Evolutionary conservation across 495 filamentous ascomycete genomes (phyloP).

Genomic region (Massariosphaeria phaeospora): DNA sequence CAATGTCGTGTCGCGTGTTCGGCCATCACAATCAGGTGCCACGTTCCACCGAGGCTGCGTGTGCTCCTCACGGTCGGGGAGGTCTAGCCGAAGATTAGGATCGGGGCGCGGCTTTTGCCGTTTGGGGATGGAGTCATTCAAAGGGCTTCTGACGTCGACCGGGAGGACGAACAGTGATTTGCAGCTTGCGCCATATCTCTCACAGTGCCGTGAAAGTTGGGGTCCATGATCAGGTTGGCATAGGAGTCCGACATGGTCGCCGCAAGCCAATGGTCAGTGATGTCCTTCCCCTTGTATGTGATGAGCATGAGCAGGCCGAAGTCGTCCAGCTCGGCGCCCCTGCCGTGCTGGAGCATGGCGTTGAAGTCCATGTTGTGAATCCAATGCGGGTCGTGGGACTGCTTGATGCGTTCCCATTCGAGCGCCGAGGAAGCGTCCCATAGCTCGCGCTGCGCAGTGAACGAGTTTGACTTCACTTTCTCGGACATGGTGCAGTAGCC

Average conservation of each 20-base stretch:
- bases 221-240: slow-evolving; percentile 2
- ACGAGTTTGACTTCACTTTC: slow-evolving; percentile 37
- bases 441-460: slow-evolving; percentile 40
- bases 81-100: too few relatives aligned
- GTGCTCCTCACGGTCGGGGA: too few relatives aligned
- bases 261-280: slow-evolving; percentile 22
- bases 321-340: slow-evolving; percentile 19
- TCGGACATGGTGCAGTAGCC: slow-evolving; percentile 38
- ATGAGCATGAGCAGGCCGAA: slow-evolving; percentile 28
- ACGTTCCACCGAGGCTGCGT: too few relatives aligned
- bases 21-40: too few relatives aligned
- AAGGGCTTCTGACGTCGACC: too few relatives aligned
- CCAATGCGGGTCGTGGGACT: slow-evolving; percentile 14
- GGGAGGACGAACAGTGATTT: too few relatives aligned
- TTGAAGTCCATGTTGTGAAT: slow-evolving; percentile 23
- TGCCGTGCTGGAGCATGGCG: slow-evolving; percentile 7
- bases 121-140: too few relatives aligned
- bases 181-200: not conserved
- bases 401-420: slow-evolving; percentile 26
- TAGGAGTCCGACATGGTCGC: too few relatives aligned
- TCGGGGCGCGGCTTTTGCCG: too few relatives aligned
- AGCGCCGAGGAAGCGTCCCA: slow-evolving; percentile 40
- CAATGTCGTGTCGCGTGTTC: too few relatives aligned
- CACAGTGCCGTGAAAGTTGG: slow-evolving; percentile 10
- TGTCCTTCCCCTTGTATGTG: slow-evolving; percentile 25